Evolutionary conservation across 2,329 filamentous ascomycete species (phyloP).

Genomic region (Diplodia seriata): DNA sequence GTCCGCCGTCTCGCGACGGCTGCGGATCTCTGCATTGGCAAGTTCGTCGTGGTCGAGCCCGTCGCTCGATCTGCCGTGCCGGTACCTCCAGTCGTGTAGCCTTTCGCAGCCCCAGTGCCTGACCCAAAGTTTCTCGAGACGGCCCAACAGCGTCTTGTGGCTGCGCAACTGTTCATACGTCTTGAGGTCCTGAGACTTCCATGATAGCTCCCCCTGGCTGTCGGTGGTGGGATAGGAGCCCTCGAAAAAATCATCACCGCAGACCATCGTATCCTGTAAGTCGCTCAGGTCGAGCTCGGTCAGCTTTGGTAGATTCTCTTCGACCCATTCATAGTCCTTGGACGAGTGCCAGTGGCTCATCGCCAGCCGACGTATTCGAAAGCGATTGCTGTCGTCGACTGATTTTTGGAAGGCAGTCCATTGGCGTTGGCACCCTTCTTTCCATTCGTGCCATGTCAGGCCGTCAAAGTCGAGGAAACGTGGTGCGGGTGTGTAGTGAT

Average conservation of each 20-base stretch:
- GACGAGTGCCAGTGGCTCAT: constrained; percentile 47
- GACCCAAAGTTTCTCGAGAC: constrained; percentile 28
- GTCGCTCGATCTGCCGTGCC: background rate
- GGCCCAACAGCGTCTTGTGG: background rate
- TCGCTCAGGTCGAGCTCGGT: constrained; percentile 44
- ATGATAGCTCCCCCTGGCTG: background rate
- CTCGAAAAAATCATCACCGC: constrained; percentile 38
- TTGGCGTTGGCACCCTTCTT: constrained; percentile 30
- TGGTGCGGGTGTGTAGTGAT: background rate
- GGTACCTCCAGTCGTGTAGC: constrained; percentile 13
- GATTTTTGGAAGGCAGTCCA: constrained; percentile 44
- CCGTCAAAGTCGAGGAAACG: constrained; percentile 19
- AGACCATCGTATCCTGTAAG: constrained; percentile 47
- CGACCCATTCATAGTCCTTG: constrained; percentile 47
- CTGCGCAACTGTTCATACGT: background rate
- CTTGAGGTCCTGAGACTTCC: background rate
- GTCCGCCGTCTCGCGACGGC: background rate
- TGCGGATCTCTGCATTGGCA: background rate
- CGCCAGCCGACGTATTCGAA: constrained; percentile 45
- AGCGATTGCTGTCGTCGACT: constrained; percentile 44
- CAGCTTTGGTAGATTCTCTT: constrained; percentile 46
- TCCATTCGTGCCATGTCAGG: constrained; percentile 10
- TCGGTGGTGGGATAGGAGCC: background rate
- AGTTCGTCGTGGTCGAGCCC: too few species aligned
- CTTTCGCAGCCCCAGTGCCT: constrained; percentile 30